These are phyloP conservation scores for Saturnispora besseyi DNA, from an alignment of 805 yeast species.

Conservation along the genomic window DNA sequence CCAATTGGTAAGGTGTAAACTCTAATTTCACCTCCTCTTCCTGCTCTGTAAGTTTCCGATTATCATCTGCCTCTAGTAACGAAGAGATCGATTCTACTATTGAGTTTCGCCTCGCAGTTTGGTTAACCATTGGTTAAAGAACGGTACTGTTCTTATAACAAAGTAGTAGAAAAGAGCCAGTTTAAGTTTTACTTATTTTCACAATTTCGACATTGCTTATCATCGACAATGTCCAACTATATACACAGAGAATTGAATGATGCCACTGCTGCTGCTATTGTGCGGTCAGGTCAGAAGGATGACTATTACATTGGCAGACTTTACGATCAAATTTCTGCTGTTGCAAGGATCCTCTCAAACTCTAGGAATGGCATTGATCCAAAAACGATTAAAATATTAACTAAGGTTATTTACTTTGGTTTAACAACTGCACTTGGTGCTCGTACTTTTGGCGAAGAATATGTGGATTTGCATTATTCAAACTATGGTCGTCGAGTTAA, in stretches of 20 bases:
- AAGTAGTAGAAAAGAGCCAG: no score
- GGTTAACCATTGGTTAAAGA: background rate
- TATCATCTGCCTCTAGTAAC: background rate
- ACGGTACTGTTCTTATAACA: no score
- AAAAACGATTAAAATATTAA: constrained; percentile 47
- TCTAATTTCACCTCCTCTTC: constrained; percentile 9
- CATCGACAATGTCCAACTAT: background rate
- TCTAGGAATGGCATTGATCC: constrained; percentile 55
- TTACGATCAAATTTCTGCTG: constrained; percentile 43
- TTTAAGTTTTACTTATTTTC: no score
- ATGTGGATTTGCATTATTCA: constrained; percentile 63
- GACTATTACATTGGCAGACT: constrained; percentile 54
- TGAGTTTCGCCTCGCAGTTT: background rate
- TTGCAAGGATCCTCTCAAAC: constrained; percentile 42
- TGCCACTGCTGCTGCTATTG: constrained; percentile 86
- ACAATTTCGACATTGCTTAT: background rate
- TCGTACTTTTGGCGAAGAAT: constrained; percentile 89
- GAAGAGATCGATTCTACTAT: background rate
- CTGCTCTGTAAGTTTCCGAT: constrained; percentile 8
- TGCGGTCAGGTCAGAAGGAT: constrained; percentile 88
- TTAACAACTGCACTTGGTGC: constrained; percentile 71
- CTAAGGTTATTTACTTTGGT: constrained; percentile 55
- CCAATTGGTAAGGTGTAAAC: constrained; percentile 10
- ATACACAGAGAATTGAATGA: constrained; percentile 4
- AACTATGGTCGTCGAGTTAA: constrained; percentile 32